A percentile compares a stretch with the other conserved stretches of the same genome.
phyloP scores from a whole-genome alignment of 31 red algal genomes.

The Asparagopsis taxiformis region DNA sequence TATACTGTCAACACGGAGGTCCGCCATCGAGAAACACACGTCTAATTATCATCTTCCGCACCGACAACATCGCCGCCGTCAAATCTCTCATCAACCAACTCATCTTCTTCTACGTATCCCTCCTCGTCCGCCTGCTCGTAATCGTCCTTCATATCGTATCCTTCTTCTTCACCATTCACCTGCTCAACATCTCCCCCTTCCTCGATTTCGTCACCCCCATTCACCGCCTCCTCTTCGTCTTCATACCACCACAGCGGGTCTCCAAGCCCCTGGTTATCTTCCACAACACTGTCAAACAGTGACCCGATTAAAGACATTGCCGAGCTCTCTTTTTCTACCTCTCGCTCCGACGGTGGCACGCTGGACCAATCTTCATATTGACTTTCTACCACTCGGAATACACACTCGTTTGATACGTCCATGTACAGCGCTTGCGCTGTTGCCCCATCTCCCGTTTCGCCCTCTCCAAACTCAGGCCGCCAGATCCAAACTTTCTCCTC shows the following conservation, averaged over 20 bases:
- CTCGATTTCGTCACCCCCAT: constrained; percentile 11
- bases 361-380: constrained; percentile 28
- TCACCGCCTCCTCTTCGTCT: constrained; percentile 35
- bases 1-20: too few species aligned
- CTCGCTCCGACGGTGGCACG: constrained; percentile 19
- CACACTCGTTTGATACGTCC: constrained; percentile 52
- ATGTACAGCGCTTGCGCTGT: constrained; percentile 15
- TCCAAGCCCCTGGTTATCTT: constrained; percentile 62
- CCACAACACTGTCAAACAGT: constrained; percentile 26
- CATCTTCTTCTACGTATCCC: constrained; percentile 10
- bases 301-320: constrained; percentile 32
- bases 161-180: constrained; percentile 5
- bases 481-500: constrained; percentile 61
- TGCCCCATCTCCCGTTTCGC: constrained; percentile 6
- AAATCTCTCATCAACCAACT: too few species aligned
- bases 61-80: too few species aligned
- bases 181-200: constrained; percentile 9
- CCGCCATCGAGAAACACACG: too few species aligned
- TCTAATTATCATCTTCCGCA: too few species aligned
- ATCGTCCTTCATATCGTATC: constrained; percentile 13
- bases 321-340: not conserved
- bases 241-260: constrained; percentile 66
- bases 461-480: constrained; percentile 20
- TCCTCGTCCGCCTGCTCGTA: constrained; percentile 9
- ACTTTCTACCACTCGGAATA: constrained; percentile 32